Evolutionary conservation across 2,329 filamentous ascomycete genomes (phyloP).

Genomic region (Diaporthe humulicola): DNA sequence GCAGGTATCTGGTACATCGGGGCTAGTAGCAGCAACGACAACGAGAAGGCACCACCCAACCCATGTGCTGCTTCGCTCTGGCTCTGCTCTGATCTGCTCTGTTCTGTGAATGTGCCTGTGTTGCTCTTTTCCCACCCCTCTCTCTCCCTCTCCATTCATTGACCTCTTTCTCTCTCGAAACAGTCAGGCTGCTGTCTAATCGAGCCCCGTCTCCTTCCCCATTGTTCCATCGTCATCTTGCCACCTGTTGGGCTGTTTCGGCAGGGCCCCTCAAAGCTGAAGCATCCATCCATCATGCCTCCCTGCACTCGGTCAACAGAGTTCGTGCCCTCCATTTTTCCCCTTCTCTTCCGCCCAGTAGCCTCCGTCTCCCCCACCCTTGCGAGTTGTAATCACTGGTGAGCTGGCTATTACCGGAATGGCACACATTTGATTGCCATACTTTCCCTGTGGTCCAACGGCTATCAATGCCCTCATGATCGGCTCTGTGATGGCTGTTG

Average conservation of each 20-base stretch:
- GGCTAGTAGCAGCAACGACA: slow-evolving; percentile 14
- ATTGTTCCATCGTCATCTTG: background rate
- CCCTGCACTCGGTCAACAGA: slow-evolving; percentile 21
- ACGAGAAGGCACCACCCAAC: slow-evolving; percentile 23
- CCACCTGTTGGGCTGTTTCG: slow-evolving; percentile 8
- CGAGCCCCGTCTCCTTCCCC: background rate
- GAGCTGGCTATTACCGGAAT: background rate
- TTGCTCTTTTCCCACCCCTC: background rate
- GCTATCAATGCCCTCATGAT: background rate
- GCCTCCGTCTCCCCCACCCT: background rate
- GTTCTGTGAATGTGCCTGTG: background rate
- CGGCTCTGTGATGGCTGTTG: slow-evolving; percentile 13
- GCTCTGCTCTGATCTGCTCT: background rate
- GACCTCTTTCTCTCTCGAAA: background rate
- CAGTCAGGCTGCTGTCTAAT: background rate
- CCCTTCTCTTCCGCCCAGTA: background rate
- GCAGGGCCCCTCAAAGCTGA: slow-evolving; percentile 4
- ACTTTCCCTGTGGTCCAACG: background rate
- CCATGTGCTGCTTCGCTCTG: slow-evolving; percentile 3
- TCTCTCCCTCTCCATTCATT: background rate
- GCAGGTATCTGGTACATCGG: slow-evolving; percentile 17
- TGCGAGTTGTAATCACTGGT: background rate
- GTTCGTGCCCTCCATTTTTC: slow-evolving; percentile 10
- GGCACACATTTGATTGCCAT: background rate
- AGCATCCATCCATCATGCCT: slow-evolving; percentile 3